These are phyloP conservation scores for Aspergillus clavatus DNA, from an alignment of 2,329 filamentous ascomycete species.

Conservation along the genomic window DNA sequence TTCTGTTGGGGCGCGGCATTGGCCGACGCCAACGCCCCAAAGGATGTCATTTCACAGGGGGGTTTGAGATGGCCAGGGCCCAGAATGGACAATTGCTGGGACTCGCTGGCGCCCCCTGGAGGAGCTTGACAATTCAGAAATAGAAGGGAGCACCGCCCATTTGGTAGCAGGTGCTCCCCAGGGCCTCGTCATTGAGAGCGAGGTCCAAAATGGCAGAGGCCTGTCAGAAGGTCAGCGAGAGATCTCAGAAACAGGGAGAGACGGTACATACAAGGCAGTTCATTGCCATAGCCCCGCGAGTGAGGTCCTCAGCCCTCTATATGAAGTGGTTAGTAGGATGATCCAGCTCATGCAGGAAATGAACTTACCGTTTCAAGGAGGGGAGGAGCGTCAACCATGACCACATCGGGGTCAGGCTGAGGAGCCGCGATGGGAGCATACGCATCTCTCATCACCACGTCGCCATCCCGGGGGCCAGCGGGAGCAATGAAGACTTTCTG, in stretches of 20 bases:
- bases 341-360: not conserved
- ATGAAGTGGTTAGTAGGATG: not conserved
- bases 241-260: not conserved
- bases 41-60: not conserved
- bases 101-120: not conserved
- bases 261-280: not conserved
- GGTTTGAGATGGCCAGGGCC: not conserved
- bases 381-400: constrained; percentile 1
- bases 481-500: not conserved
- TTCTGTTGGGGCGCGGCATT: not conserved
- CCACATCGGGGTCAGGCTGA: not conserved
- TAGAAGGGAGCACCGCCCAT: not conserved
- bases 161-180: not conserved
- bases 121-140: not conserved
- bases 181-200: not conserved
- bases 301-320: not conserved
- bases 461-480: constrained; percentile 1
- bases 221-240: not conserved
- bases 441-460: constrained; percentile 3
- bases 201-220: not conserved
- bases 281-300: not conserved
- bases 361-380: not conserved
- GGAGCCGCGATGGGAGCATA: not conserved
- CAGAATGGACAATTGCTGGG: not conserved
- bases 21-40: not conserved